These are phyloP conservation scores for Pythium inflatum DNA, from an alignment of 352 stramenopile genomes.

Conservation along the genomic window DNA sequence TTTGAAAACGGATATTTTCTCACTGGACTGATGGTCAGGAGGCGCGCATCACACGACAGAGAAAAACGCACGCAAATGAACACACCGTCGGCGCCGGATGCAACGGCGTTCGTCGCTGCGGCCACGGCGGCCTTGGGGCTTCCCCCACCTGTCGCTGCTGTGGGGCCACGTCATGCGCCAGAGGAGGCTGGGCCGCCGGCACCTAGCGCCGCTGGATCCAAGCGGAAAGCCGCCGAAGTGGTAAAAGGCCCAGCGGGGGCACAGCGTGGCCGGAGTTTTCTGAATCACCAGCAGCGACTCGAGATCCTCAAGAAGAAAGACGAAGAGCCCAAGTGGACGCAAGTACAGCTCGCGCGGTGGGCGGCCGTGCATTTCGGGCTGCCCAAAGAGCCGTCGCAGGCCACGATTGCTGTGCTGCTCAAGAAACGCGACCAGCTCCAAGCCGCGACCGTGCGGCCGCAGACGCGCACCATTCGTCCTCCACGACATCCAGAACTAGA, in stretches of 20 bases:
- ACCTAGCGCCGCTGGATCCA: not conserved
- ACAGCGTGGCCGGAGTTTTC: constrained; percentile 19
- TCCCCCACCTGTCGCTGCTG: not conserved
- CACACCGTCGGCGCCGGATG: not conserved
- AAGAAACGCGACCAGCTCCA: constrained; percentile 30
- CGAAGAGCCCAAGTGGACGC: constrained; percentile 31
- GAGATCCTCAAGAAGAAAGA: constrained; percentile 34
- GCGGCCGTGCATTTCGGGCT: constrained; percentile 29
- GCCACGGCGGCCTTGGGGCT: not conserved
- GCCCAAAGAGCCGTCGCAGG: constrained; percentile 31
- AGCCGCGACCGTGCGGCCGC: constrained; percentile 23
- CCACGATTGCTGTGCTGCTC: constrained; percentile 29
- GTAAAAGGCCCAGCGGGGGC: not conserved
- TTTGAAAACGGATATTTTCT: constrained; percentile 28
- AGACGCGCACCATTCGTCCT: constrained; percentile 29
- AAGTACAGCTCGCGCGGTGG: constrained; percentile 32
- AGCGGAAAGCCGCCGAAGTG: not conserved
- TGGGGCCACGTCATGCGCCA: not conserved
- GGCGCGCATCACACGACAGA: constrained; percentile 19
- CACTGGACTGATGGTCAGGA: constrained; percentile 17
- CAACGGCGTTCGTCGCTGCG: not conserved
- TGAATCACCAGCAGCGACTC: constrained; percentile 33
- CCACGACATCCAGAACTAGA: constrained; percentile 27
- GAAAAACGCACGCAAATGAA: constrained; percentile 14
- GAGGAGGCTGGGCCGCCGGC: not conserved